A percentile compares a stretch with the other conserved stretches of the same genome.
Conservation (phyloP, 441 rosid genomes). For the Gossypium aridum region DNA sequence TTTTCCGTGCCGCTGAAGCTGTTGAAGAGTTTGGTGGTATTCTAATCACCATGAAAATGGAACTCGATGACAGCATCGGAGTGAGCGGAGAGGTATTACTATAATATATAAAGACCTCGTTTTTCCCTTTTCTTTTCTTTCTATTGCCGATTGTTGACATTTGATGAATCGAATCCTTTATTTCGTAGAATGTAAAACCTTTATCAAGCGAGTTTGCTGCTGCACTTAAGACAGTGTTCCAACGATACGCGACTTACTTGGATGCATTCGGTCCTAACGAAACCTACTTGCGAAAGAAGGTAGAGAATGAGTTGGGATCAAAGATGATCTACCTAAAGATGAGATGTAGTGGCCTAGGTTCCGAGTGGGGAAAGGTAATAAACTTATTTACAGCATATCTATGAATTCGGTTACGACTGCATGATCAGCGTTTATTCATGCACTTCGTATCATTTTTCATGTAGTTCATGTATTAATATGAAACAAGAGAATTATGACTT, state of each 20-base stretch:
- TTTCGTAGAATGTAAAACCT: conserved; percentile 62
- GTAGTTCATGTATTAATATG: neutral
- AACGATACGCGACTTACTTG: conserved; percentile 61
- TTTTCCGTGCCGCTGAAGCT: conserved; percentile 83
- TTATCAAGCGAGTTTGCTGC: conserved; percentile 41
- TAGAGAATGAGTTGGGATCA: conserved; percentile 86
- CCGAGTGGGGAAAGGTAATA: conserved; percentile 92
- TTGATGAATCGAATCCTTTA: conserved; percentile 13
- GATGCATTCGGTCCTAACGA: conserved; percentile 77
- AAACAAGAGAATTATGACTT: neutral
- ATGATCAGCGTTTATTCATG: neutral
- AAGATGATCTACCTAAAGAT: conserved; percentile 95
- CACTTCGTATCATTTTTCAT: neutral
- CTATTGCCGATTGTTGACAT: neutral
- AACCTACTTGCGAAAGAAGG: conserved; percentile 70
- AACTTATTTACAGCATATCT: neutral
- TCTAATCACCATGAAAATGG: conserved; percentile 70
- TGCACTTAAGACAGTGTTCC: conserved; percentile 50
- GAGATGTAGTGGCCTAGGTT: conserved; percentile 81
- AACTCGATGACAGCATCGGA: conserved; percentile 83
- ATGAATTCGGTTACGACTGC: neutral
- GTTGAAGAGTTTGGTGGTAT: conserved; percentile 76
- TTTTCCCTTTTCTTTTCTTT: neutral
- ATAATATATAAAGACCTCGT: neutral
- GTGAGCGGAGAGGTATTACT: conserved; percentile 77